Percentiles rank a stretch among this genome's conserved stretches.
Evolutionary conservation across 106 monocot genomes (phyloP).

Genomic region (Alisma plantagoaquatica): DNA sequence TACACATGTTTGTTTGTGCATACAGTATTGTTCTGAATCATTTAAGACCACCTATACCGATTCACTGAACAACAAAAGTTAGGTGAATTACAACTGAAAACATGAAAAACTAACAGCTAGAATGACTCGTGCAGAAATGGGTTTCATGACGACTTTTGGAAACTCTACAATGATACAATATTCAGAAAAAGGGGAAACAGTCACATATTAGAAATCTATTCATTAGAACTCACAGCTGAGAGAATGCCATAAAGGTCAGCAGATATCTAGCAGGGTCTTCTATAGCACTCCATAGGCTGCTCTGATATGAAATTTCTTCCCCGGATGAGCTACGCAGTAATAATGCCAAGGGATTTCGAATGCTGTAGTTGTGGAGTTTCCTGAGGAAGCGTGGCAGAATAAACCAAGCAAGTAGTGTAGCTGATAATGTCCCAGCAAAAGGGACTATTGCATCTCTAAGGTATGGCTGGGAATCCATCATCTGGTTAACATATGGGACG

Average conservation of each 20-base stretch:
- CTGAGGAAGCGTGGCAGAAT: slow-evolving; percentile 75
- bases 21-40: no score
- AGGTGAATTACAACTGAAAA: no score
- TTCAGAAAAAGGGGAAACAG: no score
- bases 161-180: no score
- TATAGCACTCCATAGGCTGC: slow-evolving; percentile 81
- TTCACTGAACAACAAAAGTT: no score
- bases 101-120: no score
- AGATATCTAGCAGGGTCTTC: slow-evolving; percentile 97
- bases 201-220: no score
- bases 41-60: no score
- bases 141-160: no score
- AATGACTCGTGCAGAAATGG: no score
- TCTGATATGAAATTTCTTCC: slow-evolving; percentile 53
- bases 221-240: slow-evolving; percentile 57
- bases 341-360: slow-evolving; percentile 36
- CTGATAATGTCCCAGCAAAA: slow-evolving; percentile 50
- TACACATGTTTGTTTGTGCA: no score
- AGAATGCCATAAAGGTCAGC: slow-evolving; percentile 80
- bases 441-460: slow-evolving; percentile 65
- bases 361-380: slow-evolving; percentile 52
- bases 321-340: slow-evolving; percentile 23
- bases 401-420: slow-evolving; percentile 67
- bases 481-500: slow-evolving; percentile 38
- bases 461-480: slow-evolving; percentile 74